Percentiles rank a stretch among this genome's conserved stretches.
Conservation (phyloP, 169 alveolate species). For the Eimeria maxima region DNA sequence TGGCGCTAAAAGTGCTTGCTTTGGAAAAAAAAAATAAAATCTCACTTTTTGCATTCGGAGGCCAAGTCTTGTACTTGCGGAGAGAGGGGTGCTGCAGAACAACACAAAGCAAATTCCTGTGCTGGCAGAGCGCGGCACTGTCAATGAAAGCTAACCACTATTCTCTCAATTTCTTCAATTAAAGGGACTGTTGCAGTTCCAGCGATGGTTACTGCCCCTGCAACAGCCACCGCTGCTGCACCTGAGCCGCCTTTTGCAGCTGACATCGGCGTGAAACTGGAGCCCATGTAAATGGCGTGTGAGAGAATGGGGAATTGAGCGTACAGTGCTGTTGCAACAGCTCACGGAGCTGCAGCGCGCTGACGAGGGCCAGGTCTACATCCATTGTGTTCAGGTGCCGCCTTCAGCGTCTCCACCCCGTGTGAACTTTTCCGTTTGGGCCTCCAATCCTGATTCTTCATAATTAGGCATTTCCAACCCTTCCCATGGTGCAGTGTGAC, state of each 20-base stretch:
- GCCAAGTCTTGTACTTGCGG: slow-evolving; percentile 72
- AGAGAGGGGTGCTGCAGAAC: slow-evolving; percentile 58
- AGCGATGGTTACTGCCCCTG: background rate
- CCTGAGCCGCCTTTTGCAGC: background rate
- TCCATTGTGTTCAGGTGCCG: slow-evolving; percentile 7
- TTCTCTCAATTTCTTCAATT: background rate
- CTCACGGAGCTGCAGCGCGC: slow-evolving; percentile 81
- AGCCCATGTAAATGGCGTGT: background rate
- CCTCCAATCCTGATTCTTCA: background rate
- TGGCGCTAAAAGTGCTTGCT: background rate
- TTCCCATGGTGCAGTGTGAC: background rate
- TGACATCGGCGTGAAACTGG: background rate
- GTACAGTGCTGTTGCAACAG: slow-evolving; percentile 74
- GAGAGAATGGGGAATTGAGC: background rate
- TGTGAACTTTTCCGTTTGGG: background rate
- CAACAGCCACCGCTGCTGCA: background rate
- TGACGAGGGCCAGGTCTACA: slow-evolving; percentile 69
- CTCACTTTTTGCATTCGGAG: slow-evolving; percentile 54
- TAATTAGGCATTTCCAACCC: background rate
- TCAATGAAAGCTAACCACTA: background rate
- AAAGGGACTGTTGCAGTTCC: background rate
- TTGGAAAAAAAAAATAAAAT: background rate
- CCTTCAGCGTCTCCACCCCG: background rate
- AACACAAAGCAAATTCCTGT: background rate
- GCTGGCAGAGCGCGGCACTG: background rate